phyloP scores from a whole-genome alignment of 495 filamentous ascomycete species.

The Podospora pseudopauciseta region DNA sequence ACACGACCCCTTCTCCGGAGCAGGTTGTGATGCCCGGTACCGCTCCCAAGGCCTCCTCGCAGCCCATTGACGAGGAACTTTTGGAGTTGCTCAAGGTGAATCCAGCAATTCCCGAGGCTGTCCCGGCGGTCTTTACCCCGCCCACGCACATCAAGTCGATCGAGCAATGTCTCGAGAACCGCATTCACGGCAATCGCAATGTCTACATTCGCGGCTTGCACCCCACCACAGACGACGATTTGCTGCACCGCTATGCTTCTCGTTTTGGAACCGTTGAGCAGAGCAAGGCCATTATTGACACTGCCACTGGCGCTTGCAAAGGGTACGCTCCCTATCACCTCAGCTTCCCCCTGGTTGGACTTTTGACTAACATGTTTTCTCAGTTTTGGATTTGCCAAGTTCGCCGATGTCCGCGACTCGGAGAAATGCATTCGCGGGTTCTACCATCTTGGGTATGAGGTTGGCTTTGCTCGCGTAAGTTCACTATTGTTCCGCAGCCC shows the following conservation, averaged over 20 bases:
- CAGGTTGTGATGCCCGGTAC: slow-evolving; percentile 43
- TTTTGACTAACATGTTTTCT: slow-evolving; percentile 23
- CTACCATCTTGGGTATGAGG: slow-evolving; percentile 88
- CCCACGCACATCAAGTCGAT: slow-evolving; percentile 73
- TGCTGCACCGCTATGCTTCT: slow-evolving; percentile 72
- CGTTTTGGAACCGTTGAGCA: slow-evolving; percentile 89
- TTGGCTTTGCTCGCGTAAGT: slow-evolving; percentile 84
- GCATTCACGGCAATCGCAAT: slow-evolving; percentile 78
- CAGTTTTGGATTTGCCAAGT: slow-evolving; percentile 96
- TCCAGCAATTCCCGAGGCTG: slow-evolving; percentile 80
- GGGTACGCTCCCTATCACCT: slow-evolving; percentile 55
- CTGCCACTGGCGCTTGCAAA: slow-evolving; percentile 86
- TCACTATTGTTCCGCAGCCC: not conserved
- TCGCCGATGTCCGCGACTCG: slow-evolving; percentile 78
- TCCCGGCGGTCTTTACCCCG: slow-evolving; percentile 78
- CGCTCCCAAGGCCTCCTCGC: slow-evolving; percentile 47
- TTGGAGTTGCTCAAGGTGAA: slow-evolving; percentile 67
- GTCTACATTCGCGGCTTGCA: slow-evolving; percentile 96
- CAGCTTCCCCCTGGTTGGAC: not conserved
- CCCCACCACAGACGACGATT: slow-evolving; percentile 90
- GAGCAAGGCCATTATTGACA: slow-evolving; percentile 96
- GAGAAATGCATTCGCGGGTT: slow-evolving; percentile 97
- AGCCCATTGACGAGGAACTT: slow-evolving; percentile 58
- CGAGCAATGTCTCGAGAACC: slow-evolving; percentile 88
- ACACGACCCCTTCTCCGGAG: slow-evolving; percentile 62